Conservation (phyloP, 2,329 filamentous ascomycete species). For the Diaporthe sp. region DNA sequence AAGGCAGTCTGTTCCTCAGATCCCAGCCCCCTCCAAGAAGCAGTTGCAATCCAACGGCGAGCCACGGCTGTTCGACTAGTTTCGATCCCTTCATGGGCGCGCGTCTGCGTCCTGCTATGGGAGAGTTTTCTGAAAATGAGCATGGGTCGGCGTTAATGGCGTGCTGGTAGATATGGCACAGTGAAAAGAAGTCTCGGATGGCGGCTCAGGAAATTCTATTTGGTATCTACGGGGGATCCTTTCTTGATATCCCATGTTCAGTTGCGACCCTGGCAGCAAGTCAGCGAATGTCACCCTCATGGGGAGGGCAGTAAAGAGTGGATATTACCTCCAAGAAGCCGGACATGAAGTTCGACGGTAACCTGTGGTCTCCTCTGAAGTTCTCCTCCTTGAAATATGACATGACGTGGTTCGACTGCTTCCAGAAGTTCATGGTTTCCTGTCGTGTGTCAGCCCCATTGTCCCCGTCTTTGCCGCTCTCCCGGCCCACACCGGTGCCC, state of each 20-base stretch:
- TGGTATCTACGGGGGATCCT: slow-evolving; percentile 51
- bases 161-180: slow-evolving; percentile 39
- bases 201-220: slow-evolving; percentile 43
- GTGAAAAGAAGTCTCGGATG: slow-evolving; percentile 51
- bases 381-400: slow-evolving; percentile 94
- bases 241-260: slow-evolving; percentile 54
- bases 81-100: neutral
- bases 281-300: slow-evolving; percentile 43
- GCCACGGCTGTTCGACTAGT: slow-evolving; percentile 38
- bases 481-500: slow-evolving; percentile 41
- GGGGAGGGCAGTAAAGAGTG: neutral
- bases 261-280: slow-evolving; percentile 65
- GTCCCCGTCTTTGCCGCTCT: neutral
- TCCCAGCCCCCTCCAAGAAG: slow-evolving; percentile 41
- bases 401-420: slow-evolving; percentile 95
- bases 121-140: slow-evolving; percentile 2
- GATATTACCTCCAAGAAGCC: slow-evolving; percentile 90
- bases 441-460: slow-evolving; percentile 53
- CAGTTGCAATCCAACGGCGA: slow-evolving; percentile 41
- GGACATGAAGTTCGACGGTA: slow-evolving; percentile 92
- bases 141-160: slow-evolving; percentile 43
- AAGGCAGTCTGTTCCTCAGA: slow-evolving; percentile 69
- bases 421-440: slow-evolving; percentile 99
- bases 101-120: neutral
- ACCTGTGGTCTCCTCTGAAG: slow-evolving; percentile 79